Conservation (phyloP, 2,329 filamentous ascomycete genomes). For the Xylaria sp. region DNA sequence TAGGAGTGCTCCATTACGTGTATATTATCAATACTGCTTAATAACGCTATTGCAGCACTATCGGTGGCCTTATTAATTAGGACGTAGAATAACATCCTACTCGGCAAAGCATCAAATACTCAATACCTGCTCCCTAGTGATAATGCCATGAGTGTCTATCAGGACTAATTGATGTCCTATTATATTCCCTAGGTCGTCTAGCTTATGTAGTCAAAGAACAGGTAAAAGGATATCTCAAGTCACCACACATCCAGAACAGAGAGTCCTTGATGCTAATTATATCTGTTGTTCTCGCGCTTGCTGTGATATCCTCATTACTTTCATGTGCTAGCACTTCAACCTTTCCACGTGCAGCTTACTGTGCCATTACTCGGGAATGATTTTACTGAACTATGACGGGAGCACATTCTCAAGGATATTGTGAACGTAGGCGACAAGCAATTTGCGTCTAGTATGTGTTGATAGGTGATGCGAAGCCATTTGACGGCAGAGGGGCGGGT, state of each 20-base stretch:
- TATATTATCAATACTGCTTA: too few species aligned
- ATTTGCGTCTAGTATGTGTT: neutral
- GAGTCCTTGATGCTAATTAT: neutral
- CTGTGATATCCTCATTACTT: neutral
- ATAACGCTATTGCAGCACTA: too few species aligned
- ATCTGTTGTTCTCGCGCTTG: neutral
- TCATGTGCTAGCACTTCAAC: too few species aligned
- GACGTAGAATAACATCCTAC: too few species aligned
- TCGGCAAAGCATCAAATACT: too few species aligned
- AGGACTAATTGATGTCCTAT: too few species aligned
- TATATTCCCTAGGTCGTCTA: neutral
- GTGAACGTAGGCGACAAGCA: neutral
- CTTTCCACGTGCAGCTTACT: neutral
- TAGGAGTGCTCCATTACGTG: too few species aligned
- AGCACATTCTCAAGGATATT: neutral
- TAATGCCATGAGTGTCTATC: too few species aligned
- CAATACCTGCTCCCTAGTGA: too few species aligned
- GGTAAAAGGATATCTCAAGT: neutral
- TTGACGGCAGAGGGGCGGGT: neutral
- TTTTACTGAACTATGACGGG: neutral
- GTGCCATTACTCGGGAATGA: neutral
- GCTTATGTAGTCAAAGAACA: neutral
- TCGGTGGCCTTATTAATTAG: too few species aligned
- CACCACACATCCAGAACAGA: neutral
- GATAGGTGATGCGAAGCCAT: neutral